These are phyloP conservation scores for Pythium rishiriense DNA, from an alignment of 352 stramenopile species.

Conservation along the genomic window DNA sequence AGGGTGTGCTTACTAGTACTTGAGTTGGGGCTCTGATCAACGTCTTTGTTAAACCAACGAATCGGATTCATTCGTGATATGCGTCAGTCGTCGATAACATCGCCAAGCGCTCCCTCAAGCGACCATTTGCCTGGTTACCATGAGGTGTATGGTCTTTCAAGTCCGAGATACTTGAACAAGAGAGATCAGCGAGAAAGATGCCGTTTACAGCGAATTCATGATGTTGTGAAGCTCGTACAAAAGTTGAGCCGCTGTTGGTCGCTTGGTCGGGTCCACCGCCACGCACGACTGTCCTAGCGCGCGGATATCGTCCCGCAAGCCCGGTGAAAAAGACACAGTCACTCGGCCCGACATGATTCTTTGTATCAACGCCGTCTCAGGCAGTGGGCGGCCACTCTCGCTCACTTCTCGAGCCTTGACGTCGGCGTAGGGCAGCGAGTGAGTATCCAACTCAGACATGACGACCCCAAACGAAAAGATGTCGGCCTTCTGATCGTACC, in stretches of 20 bases:
- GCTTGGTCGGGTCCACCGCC: neutral
- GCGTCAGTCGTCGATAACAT: no score
- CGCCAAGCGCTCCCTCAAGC: no score
- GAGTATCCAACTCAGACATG: slow-evolving; percentile 25
- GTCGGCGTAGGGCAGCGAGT: slow-evolving; percentile 19
- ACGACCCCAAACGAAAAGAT: slow-evolving; percentile 29
- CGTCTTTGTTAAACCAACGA: no score
- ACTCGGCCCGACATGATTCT: slow-evolving; percentile 19
- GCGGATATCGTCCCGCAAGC: slow-evolving; percentile 3
- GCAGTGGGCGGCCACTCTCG: slow-evolving; percentile 11
- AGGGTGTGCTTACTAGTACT: no score
- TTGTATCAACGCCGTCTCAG: slow-evolving; percentile 17
- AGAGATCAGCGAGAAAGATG: neutral
- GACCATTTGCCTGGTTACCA: neutral
- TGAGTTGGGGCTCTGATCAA: no score
- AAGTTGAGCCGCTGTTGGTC: slow-evolving; percentile 15
- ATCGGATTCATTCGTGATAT: no score
- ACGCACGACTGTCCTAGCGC: slow-evolving; percentile 8
- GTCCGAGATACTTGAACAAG: no score
- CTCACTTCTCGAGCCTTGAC: slow-evolving; percentile 9
- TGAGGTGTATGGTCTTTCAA: neutral
- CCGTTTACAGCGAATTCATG: slow-evolving; percentile 19
- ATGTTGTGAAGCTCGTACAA: slow-evolving; percentile 29
- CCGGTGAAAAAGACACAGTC: slow-evolving; percentile 8
- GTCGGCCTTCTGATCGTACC: slow-evolving; percentile 28